Base-by-base conservation (phyloP, 441 rosid species). In the Flueggea neowawraea region DNA sequence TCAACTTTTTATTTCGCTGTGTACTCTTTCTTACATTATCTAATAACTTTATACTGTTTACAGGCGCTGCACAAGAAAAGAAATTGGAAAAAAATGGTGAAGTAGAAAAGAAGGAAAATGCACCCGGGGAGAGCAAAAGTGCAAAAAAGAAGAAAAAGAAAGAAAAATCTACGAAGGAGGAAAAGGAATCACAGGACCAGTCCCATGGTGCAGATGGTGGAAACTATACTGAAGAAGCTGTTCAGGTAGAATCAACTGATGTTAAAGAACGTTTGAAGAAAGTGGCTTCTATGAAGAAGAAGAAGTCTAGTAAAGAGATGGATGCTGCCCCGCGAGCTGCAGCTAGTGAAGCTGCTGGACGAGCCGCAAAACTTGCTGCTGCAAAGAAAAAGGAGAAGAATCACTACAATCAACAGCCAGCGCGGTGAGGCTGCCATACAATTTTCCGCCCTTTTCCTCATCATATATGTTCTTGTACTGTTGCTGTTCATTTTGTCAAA, bases 321-420 rank as follows among this genome's bases (percentile, higher is more conserved):
- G 96, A 83, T 69, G 74, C 79, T 28, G 91, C 88, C 31, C 86
- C 96, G 0, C 72, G 75, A 66, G 87, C 87, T 47, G 96, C 83
- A 41, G 93, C 95, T 11, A 62, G 56, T 53, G 95, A 91, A 77
- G 96, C 88, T 54, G 88, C 96, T 63, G 86, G 82, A 10, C 85
- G 87, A 70, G 82, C 63, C 44, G 95, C 90, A 10, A 89, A 62
- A 80, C 85, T 91, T 60, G 89, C 85, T 6, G 90, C 91, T 43
- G 89, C 93, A 12, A 87, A 89, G 90, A 92, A 92, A 70, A 89
- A 87, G 65, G 96, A 86, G 82, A 87, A 89, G 87, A 84, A 75
- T 60, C 90, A 87, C 68, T 87, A 86, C 78, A 92, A 86, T 68
- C 94, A 86, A 75, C 95, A 89, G 75, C 85, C 96, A 0, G 82